A percentile compares a stretch with the other conserved stretches of the same genome.
Evolutionary conservation across 1,139 yeast species (phyloP).

Genomic region (Debaryomyces nepalensis): DNA sequence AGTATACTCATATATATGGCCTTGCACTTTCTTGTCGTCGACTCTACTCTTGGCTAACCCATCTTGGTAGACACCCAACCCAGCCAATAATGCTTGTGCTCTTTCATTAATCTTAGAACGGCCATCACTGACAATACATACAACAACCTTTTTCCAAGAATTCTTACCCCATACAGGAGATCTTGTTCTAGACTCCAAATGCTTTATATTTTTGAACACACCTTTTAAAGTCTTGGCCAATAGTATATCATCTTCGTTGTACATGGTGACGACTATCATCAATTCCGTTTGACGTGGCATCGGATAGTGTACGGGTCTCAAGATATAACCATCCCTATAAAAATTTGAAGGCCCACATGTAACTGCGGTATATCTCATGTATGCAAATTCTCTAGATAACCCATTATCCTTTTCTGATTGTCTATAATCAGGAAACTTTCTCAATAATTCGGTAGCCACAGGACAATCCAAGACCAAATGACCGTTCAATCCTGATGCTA

Average conservation of each 20-base stretch:
- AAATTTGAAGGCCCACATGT: constrained; percentile 57
- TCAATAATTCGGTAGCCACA: constrained; percentile 50
- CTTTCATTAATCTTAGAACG: constrained; percentile 53
- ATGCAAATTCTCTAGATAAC: constrained; percentile 50
- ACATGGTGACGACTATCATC: constrained; percentile 55
- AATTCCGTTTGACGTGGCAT: constrained; percentile 50
- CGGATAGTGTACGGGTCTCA: constrained; percentile 53
- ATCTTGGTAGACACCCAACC: constrained; percentile 54
- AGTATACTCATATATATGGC: constrained; percentile 53
- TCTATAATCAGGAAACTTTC: constrained; percentile 49
- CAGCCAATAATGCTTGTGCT: constrained; percentile 53
- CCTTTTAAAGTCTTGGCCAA: constrained; percentile 54
- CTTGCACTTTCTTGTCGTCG: constrained; percentile 51
- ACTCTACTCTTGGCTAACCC: constrained; percentile 54
- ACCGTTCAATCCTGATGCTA: constrained; percentile 49
- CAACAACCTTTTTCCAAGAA: constrained; percentile 55
- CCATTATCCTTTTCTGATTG: constrained; percentile 44
- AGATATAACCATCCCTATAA: constrained; percentile 48
- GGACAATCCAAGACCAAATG: constrained; percentile 57
- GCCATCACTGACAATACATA: constrained; percentile 54
- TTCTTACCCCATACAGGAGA: constrained; percentile 53
- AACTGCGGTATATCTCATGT: constrained; percentile 55
- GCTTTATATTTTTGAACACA: constrained; percentile 52
- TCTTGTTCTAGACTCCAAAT: constrained; percentile 48
- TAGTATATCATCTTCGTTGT: constrained; percentile 52